Base-by-base conservation (phyloP, 371 early-diverging fungal species). In the Mortierella sp. region DNA sequence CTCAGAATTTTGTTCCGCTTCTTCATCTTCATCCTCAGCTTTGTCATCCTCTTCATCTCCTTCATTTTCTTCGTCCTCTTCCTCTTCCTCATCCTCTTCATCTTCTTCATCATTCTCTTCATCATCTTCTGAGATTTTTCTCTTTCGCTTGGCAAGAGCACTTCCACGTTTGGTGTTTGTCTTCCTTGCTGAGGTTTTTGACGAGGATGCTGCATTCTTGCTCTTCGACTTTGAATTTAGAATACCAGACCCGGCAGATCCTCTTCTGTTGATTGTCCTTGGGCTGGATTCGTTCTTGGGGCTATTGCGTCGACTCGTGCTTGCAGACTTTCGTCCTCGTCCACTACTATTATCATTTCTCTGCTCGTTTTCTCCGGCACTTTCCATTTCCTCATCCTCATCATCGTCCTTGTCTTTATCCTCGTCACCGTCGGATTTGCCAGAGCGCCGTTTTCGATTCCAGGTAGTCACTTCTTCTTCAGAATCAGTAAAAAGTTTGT, bases 221-320 rank as follows among this genome's bases (percentile, higher is more conserved):
- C 51, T 58, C 0, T 53, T 57, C 16, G 72, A 64, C 26, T 60
- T 67, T 18, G 77, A 72, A 44, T 64, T 72, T 23, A 77, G 29
- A 2, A 72, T 53, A 2, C 77, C 77, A 21, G 63, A 25, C 15
- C 46, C 43, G 5, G 55, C 16, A 6, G 61, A 2, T 15, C 21
- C 30, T 4, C 55, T 44, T 48, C 63, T 70, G 23, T 29, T 76
- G 19, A 9, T 44, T 11, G 55, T 51, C 18, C 21, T 29, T 19
- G 56, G 52, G 60, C 25, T 53, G 68, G 73, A 63, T 21, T 25
- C 47, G 50, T 58, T 60, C 63, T 72, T 77, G 60, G 77, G 77
- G 56, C 77, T 77, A 21, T 77, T 77, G 11, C 77, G 72, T 28
- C 77, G 68, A 46, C 72, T 76, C 21, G 76, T 67, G 1, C 61